Evolutionary conservation across 2,329 filamentous ascomycete genomes (phyloP), one percentile per base, ranked within the genome.

Genomic region (Scolecobasidium constrictum): DNA sequence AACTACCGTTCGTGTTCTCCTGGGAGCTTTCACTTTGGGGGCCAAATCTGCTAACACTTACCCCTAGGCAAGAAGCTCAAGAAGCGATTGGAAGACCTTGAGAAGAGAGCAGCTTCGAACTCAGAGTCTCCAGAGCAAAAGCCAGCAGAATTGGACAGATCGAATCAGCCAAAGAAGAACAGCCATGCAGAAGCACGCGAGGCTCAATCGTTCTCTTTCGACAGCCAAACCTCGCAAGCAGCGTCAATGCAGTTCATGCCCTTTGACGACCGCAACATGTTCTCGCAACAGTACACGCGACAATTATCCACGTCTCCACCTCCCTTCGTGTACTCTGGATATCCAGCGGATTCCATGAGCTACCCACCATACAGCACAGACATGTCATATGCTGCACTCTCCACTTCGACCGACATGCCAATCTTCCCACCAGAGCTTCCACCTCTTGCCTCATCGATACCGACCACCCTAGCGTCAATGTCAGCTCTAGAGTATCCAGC

Each of bases 41-140:
- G 35, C 7, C 13, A 7, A 11, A 13, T 28, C 45, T 48, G 33
- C 51, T 60, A 42, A 61, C 49, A 41, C 15, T 35, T 15, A 44
- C 26, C 40, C 20, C 46, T 56, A 87, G 83, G 85, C 74, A 90
- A 90, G 78, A 90, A 90, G 78, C 80, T 90, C 54, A 90, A 92
- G 82, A 83, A 82, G 69, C 80, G 84, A 56, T 72, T 92, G 58
- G 83, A 90, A 70, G 84, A 90, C 58, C 75, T 90, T 53, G 84
- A 90, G 72, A 78, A 82, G 57, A 75, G 83, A 51, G 84, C 84
- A 46, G 82, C 80, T 36, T 67, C 78, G 50, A 71, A 72, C 46
- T 75, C 68, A 52, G 72, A 66, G 58, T 75, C 71, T 31, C 76
- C 76, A 42, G 75, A 78, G 57, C 71, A 73, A 54, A 64, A 66